These are phyloP conservation scores for Curvularia spicifera DNA, from an alignment of 2,329 filamentous ascomycete species.

Conservation along the genomic window DNA sequence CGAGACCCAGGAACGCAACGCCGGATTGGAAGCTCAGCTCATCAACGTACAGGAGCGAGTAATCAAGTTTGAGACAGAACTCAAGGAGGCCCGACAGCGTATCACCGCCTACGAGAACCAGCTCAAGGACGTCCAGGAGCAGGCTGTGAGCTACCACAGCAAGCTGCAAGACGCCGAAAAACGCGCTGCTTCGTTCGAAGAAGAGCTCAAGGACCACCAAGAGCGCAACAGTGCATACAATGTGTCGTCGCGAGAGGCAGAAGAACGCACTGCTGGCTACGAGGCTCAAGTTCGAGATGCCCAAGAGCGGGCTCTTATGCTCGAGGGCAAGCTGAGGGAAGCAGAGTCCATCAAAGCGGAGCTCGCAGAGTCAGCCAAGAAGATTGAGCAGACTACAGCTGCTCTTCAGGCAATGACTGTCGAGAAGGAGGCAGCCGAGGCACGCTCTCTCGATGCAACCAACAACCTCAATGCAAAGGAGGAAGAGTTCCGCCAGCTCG, in stretches of 20 bases:
- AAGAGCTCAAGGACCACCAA: slow-evolving; percentile 40
- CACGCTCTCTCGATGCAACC: slow-evolving; percentile 37
- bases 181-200: slow-evolving; percentile 37
- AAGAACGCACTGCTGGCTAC: slow-evolving; percentile 36
- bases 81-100: slow-evolving; percentile 36
- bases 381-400: slow-evolving; percentile 36
- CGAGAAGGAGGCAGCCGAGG: slow-evolving; percentile 44
- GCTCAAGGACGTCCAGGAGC: slow-evolving; percentile 43
- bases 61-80: slow-evolving; percentile 38
- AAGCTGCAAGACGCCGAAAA: slow-evolving; percentile 38
- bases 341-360: slow-evolving; percentile 47
- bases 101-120: slow-evolving; percentile 43
- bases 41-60: slow-evolving; percentile 45
- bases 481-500: slow-evolving; percentile 53
- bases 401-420: slow-evolving; percentile 36
- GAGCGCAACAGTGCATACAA: slow-evolving; percentile 33
- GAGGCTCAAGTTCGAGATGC: slow-evolving; percentile 44
- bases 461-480: slow-evolving; percentile 43
- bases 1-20: slow-evolving; percentile 42
- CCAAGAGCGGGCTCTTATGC: slow-evolving; percentile 41
- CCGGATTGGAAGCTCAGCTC: slow-evolving; percentile 42
- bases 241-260: slow-evolving; percentile 28
- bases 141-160: slow-evolving; percentile 38
- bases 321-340: slow-evolving; percentile 45
- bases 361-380: slow-evolving; percentile 42